Percentiles rank a stretch among this genome's conserved stretches.
Evolutionary conservation across 352 stramenopile genomes (phyloP).

Genomic region (Aphanomyces cochlioides): DNA sequence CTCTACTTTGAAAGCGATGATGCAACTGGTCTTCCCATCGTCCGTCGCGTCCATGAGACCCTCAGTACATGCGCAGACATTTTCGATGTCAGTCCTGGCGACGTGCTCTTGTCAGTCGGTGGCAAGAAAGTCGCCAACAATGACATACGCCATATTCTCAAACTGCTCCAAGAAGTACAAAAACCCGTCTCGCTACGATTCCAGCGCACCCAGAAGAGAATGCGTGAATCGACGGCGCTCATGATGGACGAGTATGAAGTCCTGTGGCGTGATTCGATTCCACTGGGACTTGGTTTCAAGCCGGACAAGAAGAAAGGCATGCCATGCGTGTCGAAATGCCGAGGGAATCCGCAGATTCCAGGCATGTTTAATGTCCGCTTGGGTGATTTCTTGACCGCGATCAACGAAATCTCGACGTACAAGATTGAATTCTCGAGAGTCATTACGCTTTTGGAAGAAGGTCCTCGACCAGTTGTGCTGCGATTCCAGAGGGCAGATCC

Average conservation of each 20-base stretch:
- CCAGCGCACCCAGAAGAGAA: constrained; percentile 63
- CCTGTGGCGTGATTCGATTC: constrained; percentile 75
- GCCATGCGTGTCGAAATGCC: constrained; percentile 10
- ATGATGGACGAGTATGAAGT: constrained; percentile 86
- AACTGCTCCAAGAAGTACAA: constrained; percentile 70
- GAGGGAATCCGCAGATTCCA: constrained; percentile 15
- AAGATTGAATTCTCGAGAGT: constrained; percentile 5
- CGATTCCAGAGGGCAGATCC: constrained; percentile 81
- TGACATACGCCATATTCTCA: constrained; percentile 42
- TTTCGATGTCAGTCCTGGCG: constrained; percentile 6
- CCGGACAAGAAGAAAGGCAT: constrained; percentile 41
- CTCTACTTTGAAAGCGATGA: constrained; percentile 84
- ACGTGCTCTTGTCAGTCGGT: constrained; percentile 21
- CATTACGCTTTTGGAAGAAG: constrained; percentile 14
- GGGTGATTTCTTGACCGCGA: constrained; percentile 12
- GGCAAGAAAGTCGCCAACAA: constrained; percentile 8
- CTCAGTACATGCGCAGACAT: constrained; percentile 84
- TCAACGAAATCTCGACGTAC: constrained; percentile 22
- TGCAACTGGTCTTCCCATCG: constrained; percentile 77
- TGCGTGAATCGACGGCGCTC: constrained; percentile 32
- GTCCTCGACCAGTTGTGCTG: constrained; percentile 40
- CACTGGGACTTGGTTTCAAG: constrained; percentile 77
- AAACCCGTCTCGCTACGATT: constrained; percentile 77
- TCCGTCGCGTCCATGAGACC: constrained; percentile 82
- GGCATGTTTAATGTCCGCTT: constrained; percentile 18